Conservation (phyloP, 2,329 filamentous ascomycete genomes). For the Rugonectria rugulosa region DNA sequence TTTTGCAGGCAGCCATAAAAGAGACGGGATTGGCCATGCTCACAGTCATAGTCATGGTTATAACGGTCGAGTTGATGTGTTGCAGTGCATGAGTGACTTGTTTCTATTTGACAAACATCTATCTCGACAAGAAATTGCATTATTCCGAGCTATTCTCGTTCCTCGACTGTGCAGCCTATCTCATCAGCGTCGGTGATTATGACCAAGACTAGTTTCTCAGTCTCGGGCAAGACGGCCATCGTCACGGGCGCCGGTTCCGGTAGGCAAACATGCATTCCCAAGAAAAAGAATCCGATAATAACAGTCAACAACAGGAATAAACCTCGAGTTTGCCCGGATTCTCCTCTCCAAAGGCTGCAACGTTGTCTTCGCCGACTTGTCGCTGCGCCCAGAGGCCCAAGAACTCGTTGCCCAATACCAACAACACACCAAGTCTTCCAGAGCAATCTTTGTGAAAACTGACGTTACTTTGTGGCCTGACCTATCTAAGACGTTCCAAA, state of each 20-base stretch:
- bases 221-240: conserved; percentile 40
- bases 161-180: neutral
- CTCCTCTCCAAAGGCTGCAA: conserved; percentile 52
- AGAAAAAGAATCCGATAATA: too few relatives aligned
- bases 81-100: too few relatives aligned
- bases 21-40: too few relatives aligned
- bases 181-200: conserved; percentile 22
- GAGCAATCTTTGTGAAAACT: conserved; percentile 52
- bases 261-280: conserved; percentile 2
- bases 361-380: conserved; percentile 54
- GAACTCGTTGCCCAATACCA: conserved; percentile 39
- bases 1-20: conserved; percentile 6
- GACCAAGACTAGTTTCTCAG: conserved; percentile 22
- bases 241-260: conserved; percentile 42
- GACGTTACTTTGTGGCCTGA: conserved; percentile 54
- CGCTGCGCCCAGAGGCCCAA: conserved; percentile 52
- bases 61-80: too few relatives aligned
- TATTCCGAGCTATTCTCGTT: too few relatives aligned
- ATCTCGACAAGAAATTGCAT: too few relatives aligned
- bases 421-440: conserved; percentile 27
- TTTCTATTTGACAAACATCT: too few relatives aligned
- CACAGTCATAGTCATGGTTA: neutral
- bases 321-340: conserved; percentile 52
- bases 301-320: conserved; percentile 46
- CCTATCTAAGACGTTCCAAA: conserved; percentile 45